Evolutionary conservation across 2,329 filamentous ascomycete genomes (phyloP).

Genomic region (Penicillium sp.): DNA sequence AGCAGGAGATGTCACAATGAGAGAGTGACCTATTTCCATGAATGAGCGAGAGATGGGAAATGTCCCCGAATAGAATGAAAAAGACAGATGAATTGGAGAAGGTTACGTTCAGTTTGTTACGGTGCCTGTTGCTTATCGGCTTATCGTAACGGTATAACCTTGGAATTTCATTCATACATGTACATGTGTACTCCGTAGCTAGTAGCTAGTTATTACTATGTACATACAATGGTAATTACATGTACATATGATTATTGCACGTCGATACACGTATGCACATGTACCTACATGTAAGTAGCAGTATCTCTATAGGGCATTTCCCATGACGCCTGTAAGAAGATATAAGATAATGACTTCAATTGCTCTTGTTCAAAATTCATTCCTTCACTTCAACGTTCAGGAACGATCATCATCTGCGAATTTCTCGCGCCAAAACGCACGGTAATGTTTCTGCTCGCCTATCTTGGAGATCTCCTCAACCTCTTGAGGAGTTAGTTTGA

Average conservation of each 20-base stretch:
- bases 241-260: too few relatives aligned
- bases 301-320: too few relatives aligned
- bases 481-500: conserved; percentile 60
- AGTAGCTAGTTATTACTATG: too few relatives aligned
- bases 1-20: conserved; percentile 3
- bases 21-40: conserved; percentile 5
- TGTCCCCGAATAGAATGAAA: conserved; percentile 8
- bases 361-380: too few relatives aligned
- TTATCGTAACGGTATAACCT: conserved; percentile 7
- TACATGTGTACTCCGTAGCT: too few relatives aligned
- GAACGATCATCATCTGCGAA: conserved; percentile 47
- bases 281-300: background rate
- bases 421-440: conserved; percentile 54
- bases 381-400: background rate
- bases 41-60: conserved; percentile 9
- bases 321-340: too few relatives aligned
- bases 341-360: background rate
- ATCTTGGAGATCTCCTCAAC: conserved; percentile 53
- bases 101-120: conserved; percentile 5
- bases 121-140: conserved; percentile 10
- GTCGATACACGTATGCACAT: background rate
- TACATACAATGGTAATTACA: too few relatives aligned
- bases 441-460: conserved; percentile 52
- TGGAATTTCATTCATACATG: background rate
- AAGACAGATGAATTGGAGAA: conserved; percentile 9